Evolutionary conservation across 768 basidiomycete genomes (phyloP), one percentile per base, ranked within the genome.

Genomic region (Cystobasidium onofrii): DNA sequence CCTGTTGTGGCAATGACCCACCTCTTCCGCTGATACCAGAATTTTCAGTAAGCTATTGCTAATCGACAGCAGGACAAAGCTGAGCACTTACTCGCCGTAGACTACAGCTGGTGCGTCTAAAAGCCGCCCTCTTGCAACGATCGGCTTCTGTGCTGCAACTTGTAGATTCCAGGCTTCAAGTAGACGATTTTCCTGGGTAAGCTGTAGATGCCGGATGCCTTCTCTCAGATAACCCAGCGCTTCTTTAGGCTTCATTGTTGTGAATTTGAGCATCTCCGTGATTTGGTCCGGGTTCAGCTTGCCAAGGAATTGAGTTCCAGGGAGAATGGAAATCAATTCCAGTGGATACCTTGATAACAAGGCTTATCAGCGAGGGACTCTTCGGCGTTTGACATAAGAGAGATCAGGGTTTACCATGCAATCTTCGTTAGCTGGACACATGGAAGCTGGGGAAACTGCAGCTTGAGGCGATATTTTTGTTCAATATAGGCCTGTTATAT

Each of bases 391-490:
- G 17, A 27, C 7, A 31, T 4, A 25, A 36, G 63, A 18, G 7
- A 64, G 15, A 43, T 20, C 4, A 15, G 1, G 9, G 23, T 27
- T 60, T 2, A 71, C 69, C 69, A 71, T 1, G 69, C 69, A 60
- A 71, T 71, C 54, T 71, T 71, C 1, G 69, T 71, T 18, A 71
- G 34, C 34, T 71, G 69, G 1, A 71, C 69, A 29, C 69, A 71
- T 12, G 69, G 69, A 13, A 71, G 54, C 23, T 60, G 36, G 33
- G 69, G 69, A 31, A 33, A 55, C 25, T 60, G 29, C 4, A 71
- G 36, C 25, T 36, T 23, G 36, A 31, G 1, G 13, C 25, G 9
- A 52, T 71, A 71, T 34, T 71, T 71, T 9, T 60, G 15, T 29
- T 71, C 54, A 34, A 71, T 71, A 31, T 71, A 71, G 2, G n/a